phyloP scores from a whole-genome alignment of 169 alveolate species.

The Plasmodium inui region DNA sequence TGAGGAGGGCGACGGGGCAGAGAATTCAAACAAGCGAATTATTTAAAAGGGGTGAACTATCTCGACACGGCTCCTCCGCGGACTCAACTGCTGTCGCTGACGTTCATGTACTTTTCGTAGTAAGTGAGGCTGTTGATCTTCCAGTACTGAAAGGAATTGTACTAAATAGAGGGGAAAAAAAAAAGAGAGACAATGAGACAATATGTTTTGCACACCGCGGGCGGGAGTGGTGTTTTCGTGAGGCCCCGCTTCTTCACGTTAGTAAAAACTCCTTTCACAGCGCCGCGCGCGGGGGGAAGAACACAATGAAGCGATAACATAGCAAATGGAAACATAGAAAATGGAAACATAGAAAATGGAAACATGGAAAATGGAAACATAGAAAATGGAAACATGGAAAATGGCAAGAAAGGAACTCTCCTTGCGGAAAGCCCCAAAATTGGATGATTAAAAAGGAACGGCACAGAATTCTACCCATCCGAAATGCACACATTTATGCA shows the following conservation, averaged over 20 bases:
- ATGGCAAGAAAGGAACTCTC: neutral
- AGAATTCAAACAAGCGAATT: neutral
- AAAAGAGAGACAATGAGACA: neutral
- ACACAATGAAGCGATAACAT: neutral
- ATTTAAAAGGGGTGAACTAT: neutral
- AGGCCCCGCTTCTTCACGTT: neutral
- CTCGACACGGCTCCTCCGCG: neutral
- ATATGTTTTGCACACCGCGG: neutral
- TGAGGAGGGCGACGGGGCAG: neutral
- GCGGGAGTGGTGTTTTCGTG: neutral
- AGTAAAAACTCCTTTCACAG: neutral
- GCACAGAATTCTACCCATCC: neutral
- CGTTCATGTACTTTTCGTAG: constrained; percentile 72
- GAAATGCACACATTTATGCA: neutral
- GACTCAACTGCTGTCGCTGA: constrained; percentile 61
- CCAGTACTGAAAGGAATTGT: constrained; percentile 76
- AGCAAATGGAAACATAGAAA: neutral
- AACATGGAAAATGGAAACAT: neutral
- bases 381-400: too few species aligned
- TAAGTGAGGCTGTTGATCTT: constrained; percentile 62
- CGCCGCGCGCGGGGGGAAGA: neutral
- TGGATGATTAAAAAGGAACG: neutral
- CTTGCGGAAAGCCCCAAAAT: neutral
- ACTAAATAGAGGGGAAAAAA: constrained; percentile 23
- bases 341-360: neutral